phyloP scores from a whole-genome alignment of 306 rosid genomes.

The Castanopsis chinensis region DNA sequence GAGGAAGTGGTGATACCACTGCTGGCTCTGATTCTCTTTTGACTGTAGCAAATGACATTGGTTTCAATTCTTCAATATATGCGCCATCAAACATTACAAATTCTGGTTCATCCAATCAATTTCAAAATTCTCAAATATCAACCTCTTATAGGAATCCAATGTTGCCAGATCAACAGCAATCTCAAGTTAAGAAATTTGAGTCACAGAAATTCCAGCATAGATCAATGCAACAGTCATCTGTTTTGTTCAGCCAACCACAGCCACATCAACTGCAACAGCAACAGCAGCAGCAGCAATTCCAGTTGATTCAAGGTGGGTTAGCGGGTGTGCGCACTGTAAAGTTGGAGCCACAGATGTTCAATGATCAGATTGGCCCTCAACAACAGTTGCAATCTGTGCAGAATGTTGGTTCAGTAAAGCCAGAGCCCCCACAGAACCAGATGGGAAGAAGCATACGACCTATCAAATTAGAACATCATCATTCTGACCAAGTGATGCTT shows the following conservation, averaged over 20 bases:
- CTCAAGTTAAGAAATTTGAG: constrained; percentile 58
- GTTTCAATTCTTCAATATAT: constrained; percentile 51
- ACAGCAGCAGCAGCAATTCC: constrained; percentile 75
- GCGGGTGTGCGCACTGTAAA: constrained; percentile 66
- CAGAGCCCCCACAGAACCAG: constrained; percentile 77
- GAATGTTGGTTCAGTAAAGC: constrained; percentile 62
- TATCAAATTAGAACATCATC: constrained; percentile 68
- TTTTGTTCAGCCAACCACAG: constrained; percentile 45
- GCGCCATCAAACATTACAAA: constrained; percentile 55
- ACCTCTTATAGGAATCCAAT: constrained; percentile 61
- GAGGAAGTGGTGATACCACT: constrained; percentile 63
- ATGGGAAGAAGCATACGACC: constrained; percentile 48
- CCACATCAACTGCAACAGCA: constrained; percentile 40
- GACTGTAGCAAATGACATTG: constrained; percentile 65
- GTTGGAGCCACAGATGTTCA: constrained; percentile 72
- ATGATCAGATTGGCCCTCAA: constrained; percentile 57
- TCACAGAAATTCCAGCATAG: constrained; percentile 69
- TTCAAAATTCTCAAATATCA: constrained; percentile 71
- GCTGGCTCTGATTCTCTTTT: constrained; percentile 73
- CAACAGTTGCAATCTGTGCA: constrained; percentile 70
- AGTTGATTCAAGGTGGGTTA: constrained; percentile 65
- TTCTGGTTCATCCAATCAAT: constrained; percentile 64
- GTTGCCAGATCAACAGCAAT: constrained; percentile 70
- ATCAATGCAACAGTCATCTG: constrained; percentile 79
- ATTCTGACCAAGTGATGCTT: constrained; percentile 64